A percentile compares a stretch with the other conserved stretches of the same genome.
phyloP scores from a whole-genome alignment of 2,329 filamentous ascomycete genomes.

The Aspergillus neoniger region DNA sequence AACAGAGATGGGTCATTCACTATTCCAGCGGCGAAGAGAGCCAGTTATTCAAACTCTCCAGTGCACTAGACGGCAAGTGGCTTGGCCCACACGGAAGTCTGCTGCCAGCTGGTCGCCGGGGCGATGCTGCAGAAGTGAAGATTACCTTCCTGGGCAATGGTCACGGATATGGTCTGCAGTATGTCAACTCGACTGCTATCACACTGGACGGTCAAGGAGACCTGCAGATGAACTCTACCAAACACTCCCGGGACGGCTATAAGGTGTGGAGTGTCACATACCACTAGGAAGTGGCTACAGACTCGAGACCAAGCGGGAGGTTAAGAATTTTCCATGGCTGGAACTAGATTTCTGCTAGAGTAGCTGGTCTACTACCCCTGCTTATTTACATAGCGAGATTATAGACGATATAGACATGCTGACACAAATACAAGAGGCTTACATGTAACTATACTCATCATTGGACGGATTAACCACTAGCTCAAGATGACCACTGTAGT shows the following conservation, averaged over 20 bases:
- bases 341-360: neutral
- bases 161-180: conserved; percentile 36
- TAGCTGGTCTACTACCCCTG: neutral
- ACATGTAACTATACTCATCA: too few relatives aligned
- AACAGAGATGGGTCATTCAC: conserved; percentile 56
- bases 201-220: conserved; percentile 10
- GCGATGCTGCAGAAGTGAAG: conserved; percentile 31
- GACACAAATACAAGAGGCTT: too few relatives aligned
- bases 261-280: conserved; percentile 39
- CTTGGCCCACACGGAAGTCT: conserved; percentile 30
- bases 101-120: conserved; percentile 17
- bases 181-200: conserved; percentile 20
- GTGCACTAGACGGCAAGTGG: conserved; percentile 45
- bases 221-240: conserved; percentile 8
- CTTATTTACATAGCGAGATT: neutral
- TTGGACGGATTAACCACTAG: too few relatives aligned
- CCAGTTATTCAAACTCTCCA: conserved; percentile 44
- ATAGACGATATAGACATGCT: neutral
- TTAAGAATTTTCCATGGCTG: neutral
- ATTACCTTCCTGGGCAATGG: conserved; percentile 41
- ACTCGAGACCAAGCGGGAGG: neutral
- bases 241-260: conserved; percentile 22
- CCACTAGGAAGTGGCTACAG: conserved; percentile 17
- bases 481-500: too few relatives aligned
- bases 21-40: conserved; percentile 37